phyloP scores from a whole-genome alignment of 1,139 yeast genomes.

The Lodderomyces margitis region DNA sequence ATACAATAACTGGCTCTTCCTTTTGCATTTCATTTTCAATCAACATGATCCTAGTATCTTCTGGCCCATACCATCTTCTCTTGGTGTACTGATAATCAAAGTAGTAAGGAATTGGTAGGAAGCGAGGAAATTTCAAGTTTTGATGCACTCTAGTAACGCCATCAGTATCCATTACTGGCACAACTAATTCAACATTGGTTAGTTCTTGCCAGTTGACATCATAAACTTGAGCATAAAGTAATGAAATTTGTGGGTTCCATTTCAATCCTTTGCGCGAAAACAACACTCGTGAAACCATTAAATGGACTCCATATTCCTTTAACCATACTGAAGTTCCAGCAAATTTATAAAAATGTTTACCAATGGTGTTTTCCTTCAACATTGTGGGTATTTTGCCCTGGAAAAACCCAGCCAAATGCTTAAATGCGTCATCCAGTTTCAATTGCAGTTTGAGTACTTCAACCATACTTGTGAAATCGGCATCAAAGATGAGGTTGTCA shows the following conservation, averaged over 20 bases:
- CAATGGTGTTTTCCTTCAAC: conserved; percentile 14
- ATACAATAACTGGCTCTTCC: conserved; percentile 32
- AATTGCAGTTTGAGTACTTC: conserved; percentile 17
- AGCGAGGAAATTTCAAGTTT: conserved; percentile 23
- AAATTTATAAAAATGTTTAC: conserved; percentile 39
- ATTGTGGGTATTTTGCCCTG: conserved; percentile 19
- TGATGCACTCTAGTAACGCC: conserved; percentile 9
- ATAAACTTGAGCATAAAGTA: conserved; percentile 32
- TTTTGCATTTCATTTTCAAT: conserved; percentile 30
- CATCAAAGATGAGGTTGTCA: conserved; percentile 10
- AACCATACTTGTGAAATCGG: conserved; percentile 14
- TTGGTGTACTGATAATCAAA: conserved; percentile 16
- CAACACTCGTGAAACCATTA: conserved; percentile 40
- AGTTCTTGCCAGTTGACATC: conserved; percentile 31
- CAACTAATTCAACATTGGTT: conserved; percentile 23
- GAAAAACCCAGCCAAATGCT: conserved; percentile 21
- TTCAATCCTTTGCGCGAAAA: conserved; percentile 28
- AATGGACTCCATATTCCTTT: conserved; percentile 45
- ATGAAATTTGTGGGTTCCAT: conserved; percentile 27
- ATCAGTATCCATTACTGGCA: conserved; percentile 16
- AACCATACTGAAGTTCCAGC: conserved; percentile 52
- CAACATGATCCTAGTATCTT: conserved; percentile 46
- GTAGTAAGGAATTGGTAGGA: conserved; percentile 29
- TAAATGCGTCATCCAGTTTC: conserved; percentile 18
- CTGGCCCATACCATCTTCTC: conserved; percentile 39